Evolutionary conservation across 345 rosid species (phyloP), one percentile per base, ranked within the genome.

Genomic region (Boechera retrofracta): DNA sequence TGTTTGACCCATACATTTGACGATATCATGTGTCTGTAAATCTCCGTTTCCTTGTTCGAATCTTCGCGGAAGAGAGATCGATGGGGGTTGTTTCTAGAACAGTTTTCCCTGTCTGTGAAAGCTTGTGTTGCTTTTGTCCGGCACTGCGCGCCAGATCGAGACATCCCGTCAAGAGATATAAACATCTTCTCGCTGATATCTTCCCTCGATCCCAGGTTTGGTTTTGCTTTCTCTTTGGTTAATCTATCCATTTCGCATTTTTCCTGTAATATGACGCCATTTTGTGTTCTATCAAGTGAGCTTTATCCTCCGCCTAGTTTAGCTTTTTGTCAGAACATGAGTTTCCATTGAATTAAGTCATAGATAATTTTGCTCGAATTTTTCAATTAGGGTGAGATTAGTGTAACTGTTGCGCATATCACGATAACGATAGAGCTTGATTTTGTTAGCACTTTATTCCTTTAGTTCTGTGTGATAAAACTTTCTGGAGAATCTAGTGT

Each of bases 131-230:
- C 83, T 87, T 83, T 65, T 83, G 94, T 69, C 91, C 91, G 3
- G 70, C 88, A 10, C 75, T 87, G 61, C 82, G 91, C 0, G 76
- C 89, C 6, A 87, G 96, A 82, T 90, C 96, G 24, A 83, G 91
- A 79, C 96, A 90, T 51, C 93, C 96, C 7, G 85, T 90, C 8
- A 88, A 86, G 67, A 83, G 93, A 57, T 88, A 87, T 82, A 88
- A 90, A 82, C 88, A 86, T 57, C 82, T 90, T 71, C 84, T 90
- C 51, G 77, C 90, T 61, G 87, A 87, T 11, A 88, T 90, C 15
- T 87, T 86, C 65, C 87, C 88, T 69, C 77, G 88, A 47, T 72
- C 88, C 54, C 85, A 84, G 87, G 96, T 90, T 21, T 10, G 1
- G 3, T 2, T 36, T 52, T 28, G 48, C 10, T 10, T 24, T 47